Base-by-base conservation (phyloP, 768 basidiomycete species). In the Tulasnella sp. region DNA sequence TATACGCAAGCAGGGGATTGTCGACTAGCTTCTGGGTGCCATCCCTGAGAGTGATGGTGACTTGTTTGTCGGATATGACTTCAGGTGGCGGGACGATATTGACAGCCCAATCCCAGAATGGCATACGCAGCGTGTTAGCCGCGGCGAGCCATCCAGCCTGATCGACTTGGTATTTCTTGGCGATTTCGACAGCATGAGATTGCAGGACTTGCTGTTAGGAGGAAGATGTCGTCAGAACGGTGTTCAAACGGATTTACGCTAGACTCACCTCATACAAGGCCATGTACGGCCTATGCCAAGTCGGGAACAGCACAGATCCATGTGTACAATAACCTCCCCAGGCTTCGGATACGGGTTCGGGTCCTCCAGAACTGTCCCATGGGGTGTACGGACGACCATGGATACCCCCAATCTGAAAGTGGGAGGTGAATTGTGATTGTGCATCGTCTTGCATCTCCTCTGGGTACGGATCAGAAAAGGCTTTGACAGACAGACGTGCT, bases 211-310 rank as follows among this genome's bases (percentile, higher is more conserved):
- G 77, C 77, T 79, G 50, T 49, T 48, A 32, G 9, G 55, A 17
- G 45, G 14, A 52, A 23, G 52, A 14, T 49, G 23, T 35, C n/a
- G 35, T 32, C 9, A 39, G 37, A n/a, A 14, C n/a, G 4, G 42
- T 17, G 42, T 29, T 17, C 23, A 3, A n/a, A 6, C 15, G 23
- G 40, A 42, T 25, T 4, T 12, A 14, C 39, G 48, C 12, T 14
- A 9, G 31, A 59, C 68, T 8, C 43, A 78, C 78, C 70, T 81
- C 78, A 57, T 72, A 73, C 1, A 78, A 65, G 32, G 72, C 64
- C 23, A 79, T 64, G 59, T 79, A 79, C 2, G 77, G 75, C 49
- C 79, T 66, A 61, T 81, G 78, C 74, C 75, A 79, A 4, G 75
- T 77, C 6, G 77, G 77, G 69, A 79, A 79, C 2, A 23, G 66